phyloP scores from a whole-genome alignment of 1,139 yeast genomes.

The Taphrina pruni region DNA sequence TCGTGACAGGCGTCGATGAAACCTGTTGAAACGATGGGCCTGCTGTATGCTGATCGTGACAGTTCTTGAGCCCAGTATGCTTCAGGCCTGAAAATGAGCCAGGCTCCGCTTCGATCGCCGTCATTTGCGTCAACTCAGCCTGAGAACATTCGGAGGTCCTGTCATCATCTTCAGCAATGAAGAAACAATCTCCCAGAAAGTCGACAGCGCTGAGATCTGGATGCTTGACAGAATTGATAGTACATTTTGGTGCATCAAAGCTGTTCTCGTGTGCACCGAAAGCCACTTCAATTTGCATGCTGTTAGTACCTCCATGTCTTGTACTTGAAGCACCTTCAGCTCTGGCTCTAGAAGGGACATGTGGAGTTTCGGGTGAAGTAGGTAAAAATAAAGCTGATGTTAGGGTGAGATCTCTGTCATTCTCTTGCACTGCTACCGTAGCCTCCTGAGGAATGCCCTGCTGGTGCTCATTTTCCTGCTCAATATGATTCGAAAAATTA shows the following conservation, averaged over 20 bases:
- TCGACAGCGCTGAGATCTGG: constrained; percentile 4
- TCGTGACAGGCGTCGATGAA: background rate
- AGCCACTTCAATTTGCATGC: background rate
- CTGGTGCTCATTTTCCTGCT: no score
- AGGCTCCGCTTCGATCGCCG: background rate
- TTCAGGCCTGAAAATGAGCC: no score
- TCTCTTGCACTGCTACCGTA: no score
- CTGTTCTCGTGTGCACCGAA: no score
- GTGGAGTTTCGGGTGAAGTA: constrained; percentile 12
- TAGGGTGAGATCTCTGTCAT: background rate
- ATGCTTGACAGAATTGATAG: no score
- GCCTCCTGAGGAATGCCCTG: no score
- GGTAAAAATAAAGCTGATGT: constrained; percentile 9
- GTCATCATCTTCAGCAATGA: background rate
- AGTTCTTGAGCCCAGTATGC: background rate
- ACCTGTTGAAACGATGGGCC: no score
- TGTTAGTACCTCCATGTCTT: background rate
- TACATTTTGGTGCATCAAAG: no score
- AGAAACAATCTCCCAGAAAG: constrained; percentile 3
- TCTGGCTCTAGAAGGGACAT: background rate
- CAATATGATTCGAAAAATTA: no score
- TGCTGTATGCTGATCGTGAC: background rate
- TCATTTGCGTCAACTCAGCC: background rate
- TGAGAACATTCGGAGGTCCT: no score
- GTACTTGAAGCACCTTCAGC: background rate